phyloP scores from a whole-genome alignment of 345 rosid species.

The Euphorbia peplus region DNA sequence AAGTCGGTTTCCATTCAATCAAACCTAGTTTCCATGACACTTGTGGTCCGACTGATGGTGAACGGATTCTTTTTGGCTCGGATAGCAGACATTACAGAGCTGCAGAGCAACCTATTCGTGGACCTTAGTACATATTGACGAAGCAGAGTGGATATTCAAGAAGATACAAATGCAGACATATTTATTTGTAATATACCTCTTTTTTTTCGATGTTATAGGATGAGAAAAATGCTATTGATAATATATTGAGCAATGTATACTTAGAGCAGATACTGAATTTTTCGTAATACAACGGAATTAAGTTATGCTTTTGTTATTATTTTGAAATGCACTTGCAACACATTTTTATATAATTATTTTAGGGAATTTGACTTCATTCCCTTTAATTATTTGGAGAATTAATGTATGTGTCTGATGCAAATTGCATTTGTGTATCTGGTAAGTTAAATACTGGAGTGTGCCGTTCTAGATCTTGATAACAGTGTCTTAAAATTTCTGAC shows the following conservation, averaged over 20 bases:
- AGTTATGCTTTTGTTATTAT: no score
- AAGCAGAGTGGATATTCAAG: conserved; percentile 4
- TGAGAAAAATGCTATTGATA: background rate
- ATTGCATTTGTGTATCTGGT: background rate
- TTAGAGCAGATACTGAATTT: conserved; percentile 5
- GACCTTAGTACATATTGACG: background rate
- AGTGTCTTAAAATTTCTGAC: no score
- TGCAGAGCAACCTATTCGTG: no score
- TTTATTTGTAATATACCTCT: background rate
- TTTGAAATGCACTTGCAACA: no score
- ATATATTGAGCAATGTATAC: conserved; percentile 4
- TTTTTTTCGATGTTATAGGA: background rate
- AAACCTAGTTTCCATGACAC: conserved; percentile 3
- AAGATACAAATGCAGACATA: background rate
- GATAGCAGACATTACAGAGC: background rate
- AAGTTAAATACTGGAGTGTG: background rate
- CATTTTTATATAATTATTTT: no score
- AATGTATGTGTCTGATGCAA: background rate
- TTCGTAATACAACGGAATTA: background rate
- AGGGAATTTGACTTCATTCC: background rate
- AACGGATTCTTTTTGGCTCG: background rate
- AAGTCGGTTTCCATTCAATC: background rate
- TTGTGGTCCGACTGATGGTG: no score
- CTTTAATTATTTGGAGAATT: background rate
- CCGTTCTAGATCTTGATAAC: background rate